Evolutionary conservation across 495 filamentous ascomycete genomes (phyloP).

Genomic region (Penicillium tannophilum): DNA sequence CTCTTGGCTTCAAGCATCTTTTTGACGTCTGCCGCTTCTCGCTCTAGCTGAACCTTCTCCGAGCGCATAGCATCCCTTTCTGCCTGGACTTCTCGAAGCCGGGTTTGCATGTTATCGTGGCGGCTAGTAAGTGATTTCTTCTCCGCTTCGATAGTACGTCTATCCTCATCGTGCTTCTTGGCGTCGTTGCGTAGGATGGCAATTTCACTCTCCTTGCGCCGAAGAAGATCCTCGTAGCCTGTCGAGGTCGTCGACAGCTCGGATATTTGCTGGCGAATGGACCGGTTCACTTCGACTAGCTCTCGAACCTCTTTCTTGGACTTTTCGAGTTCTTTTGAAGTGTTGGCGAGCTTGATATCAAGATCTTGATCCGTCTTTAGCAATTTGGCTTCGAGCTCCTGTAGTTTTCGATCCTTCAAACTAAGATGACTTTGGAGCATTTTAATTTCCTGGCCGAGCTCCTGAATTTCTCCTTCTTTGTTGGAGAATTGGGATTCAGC

Average conservation of each 20-base stretch:
- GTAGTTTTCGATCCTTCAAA: constrained; percentile 86
- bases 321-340: constrained; percentile 78
- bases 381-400: constrained; percentile 83
- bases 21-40: constrained; percentile 87
- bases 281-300: constrained; percentile 76
- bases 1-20: constrained; percentile 83
- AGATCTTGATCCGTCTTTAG: constrained; percentile 86
- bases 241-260: constrained; percentile 91
- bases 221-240: constrained; percentile 88
- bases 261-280: constrained; percentile 81
- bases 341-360: constrained; percentile 80
- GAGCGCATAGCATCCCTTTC: constrained; percentile 84
- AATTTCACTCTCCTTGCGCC: constrained; percentile 92
- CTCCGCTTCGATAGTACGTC: constrained; percentile 75
- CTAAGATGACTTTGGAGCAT: constrained; percentile 90
- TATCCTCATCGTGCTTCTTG: constrained; percentile 75
- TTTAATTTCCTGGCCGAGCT: constrained; percentile 77
- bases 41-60: constrained; percentile 78
- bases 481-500: constrained; percentile 66
- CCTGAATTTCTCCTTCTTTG: constrained; percentile 70
- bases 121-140: constrained; percentile 66
- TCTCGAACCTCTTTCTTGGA: constrained; percentile 72
- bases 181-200: constrained; percentile 80
- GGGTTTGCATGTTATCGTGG: constrained; percentile 76
- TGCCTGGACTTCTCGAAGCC: constrained; percentile 82